Base-by-base conservation (phyloP, 495 filamentous ascomycete species). In the Parmelia sp. region DNA sequence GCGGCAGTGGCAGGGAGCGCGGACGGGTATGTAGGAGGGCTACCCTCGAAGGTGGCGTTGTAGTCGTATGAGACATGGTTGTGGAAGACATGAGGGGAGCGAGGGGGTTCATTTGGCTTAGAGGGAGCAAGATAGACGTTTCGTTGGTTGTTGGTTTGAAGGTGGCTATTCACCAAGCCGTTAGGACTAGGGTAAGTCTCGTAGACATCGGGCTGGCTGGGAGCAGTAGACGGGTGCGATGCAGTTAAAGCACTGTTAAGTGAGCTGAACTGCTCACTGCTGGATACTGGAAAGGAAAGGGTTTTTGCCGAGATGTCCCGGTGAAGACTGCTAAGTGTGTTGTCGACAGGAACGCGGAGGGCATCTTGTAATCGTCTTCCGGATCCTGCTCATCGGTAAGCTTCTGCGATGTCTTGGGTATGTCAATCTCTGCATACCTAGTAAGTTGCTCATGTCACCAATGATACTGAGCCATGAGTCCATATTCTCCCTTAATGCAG, bases 381-480 rank as follows among this genome's bases (percentile, higher is more conserved):
- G 1, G 78, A 75, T n/a, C 78, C 78, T 80, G 25, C 62, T 14
- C 8, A 9, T 53, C n/a, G 15, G n/a, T 71, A 19, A 70, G 69
- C 23, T n/a, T 40, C 40, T n/a, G 36, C 3, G 1, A 23, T 69
- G 36, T 60, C 44, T 44, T 55, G n/a, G 42, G 47, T 64, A 0
- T 23, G 12, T 12, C 31, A 42, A 17, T 44, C 19, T 15, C 35
- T 25, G 75, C 80, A 67, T 78, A 88, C 87, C 86, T 36, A 90
- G 74, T 25, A 88, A 73, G 44, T 73, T 74, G 35, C 86, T 87
- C 63, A 85, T 81, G 57, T 89, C 86, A 15, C 77, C 79, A 68
- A 93, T 81, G 51, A 92, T 82, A 21, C 76, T 79, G 40, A 90
- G 75, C 86, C 89, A 92, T 5, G 77, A 67, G 19, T 80, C 76